Evolutionary conservation across 148 eudicot species (phyloP), one percentile per base, ranked within the genome.

Genomic region (Cornus kousa): DNA sequence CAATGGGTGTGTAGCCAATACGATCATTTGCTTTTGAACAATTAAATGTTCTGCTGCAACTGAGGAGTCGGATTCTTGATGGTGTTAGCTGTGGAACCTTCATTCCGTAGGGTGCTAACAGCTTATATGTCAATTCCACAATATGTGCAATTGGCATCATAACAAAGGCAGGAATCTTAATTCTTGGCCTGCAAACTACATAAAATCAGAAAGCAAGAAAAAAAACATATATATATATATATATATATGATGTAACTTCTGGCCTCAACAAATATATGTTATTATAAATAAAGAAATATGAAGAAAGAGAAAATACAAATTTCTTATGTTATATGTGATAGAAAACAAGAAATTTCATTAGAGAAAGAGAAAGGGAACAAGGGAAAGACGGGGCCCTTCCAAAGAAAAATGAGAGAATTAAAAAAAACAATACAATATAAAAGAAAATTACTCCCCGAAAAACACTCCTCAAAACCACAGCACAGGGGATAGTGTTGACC

Each of bases 81-180:
- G 99, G 98, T 73, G 97, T 97, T 74, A 97, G 80, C 87, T 94
- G 99, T 35, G 99, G 99, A 74, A 94, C 99, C 87, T 92, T 94
- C 99, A 94, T 94, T 17, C 99, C 98, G 82, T 87, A 94, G 40
- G 97, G 94, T 5, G 93, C 99, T 32, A 97, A 85, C 31, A 94
- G 68, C 80, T 85, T 94, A 84, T 94, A 94, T 5, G 77, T 86
- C 70, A 74, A 77, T 90, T 91, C 97, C 68, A 94, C 95, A 86
- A 97, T 75, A 79, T 82, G 87, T 31, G 97, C 99, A 80, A 94
- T 91, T 66, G 99, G 99, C 99, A 97, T 92, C 84, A 97, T 82
- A 48, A 94, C 84, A 85, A 66, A 79, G 8, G 86, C 93, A 77
- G 99, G 98, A 85, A 97, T 88, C 83, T 92, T 97, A 50, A 94